phyloP scores from a whole-genome alignment of 345 rosid species.

The Clarkia xantiana region DNA sequence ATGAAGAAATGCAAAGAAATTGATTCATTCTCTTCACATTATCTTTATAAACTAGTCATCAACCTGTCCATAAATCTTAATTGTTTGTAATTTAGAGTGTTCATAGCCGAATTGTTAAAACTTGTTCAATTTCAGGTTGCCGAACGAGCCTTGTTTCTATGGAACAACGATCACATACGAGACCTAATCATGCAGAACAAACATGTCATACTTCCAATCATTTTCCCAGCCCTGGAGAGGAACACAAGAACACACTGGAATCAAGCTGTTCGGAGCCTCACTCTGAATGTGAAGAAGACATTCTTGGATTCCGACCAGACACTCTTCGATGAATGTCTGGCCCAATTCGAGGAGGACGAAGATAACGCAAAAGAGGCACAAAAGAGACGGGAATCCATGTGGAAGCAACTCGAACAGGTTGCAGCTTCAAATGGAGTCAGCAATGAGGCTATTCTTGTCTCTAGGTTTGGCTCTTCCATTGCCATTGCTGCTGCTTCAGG shows the following conservation, averaged over 20 bases:
- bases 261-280: conserved; percentile 15
- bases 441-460: conserved; percentile 1
- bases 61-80: too few species aligned
- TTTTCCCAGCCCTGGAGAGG: conserved; percentile 10
- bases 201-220: conserved; percentile 8
- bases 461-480: not conserved
- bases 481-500: conserved; percentile 1
- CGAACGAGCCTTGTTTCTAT: conserved; percentile 10
- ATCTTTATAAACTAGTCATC: too few species aligned
- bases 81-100: too few species aligned
- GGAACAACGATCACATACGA: conserved; percentile 15
- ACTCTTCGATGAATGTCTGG: too few species aligned
- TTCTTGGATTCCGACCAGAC: not conserved
- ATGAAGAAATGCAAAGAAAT: too few species aligned
- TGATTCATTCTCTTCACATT: too few species aligned
- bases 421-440: not conserved
- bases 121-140: too few species aligned
- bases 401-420: conserved; percentile 1
- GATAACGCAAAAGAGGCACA: not conserved
- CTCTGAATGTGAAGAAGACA: conserved; percentile 10
- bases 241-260: conserved; percentile 13
- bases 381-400: not conserved
- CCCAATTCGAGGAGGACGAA: not conserved
- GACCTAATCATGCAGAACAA: conserved; percentile 7
- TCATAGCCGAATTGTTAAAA: too few species aligned